Conservation (phyloP, 2,329 filamentous ascomycete genomes). For the Alternaria angustiovoidea region DNA sequence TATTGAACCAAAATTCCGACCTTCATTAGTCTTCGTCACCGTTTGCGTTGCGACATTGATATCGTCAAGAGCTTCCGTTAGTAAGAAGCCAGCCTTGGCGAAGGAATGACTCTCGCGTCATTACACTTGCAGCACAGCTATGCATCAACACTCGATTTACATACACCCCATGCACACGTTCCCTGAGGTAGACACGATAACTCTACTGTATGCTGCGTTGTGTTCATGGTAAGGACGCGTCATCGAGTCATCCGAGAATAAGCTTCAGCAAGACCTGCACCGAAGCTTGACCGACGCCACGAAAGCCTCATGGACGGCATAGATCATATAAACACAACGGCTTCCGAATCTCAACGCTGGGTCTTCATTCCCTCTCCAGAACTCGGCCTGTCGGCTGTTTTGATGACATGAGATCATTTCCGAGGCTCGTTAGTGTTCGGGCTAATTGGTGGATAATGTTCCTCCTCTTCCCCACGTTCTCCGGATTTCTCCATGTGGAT, state of each 20-base stretch:
- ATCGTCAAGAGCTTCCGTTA: neutral
- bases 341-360: neutral
- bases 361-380: neutral
- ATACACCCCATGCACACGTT: neutral
- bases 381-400: neutral
- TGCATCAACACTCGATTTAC: neutral
- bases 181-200: neutral
- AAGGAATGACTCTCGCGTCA: neutral
- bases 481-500: conserved; percentile 12
- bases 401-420: neutral
- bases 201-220: neutral
- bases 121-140: neutral
- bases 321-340: neutral
- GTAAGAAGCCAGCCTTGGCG: neutral
- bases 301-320: neutral
- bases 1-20: neutral
- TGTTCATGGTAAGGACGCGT: neutral
- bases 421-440: neutral
- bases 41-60: neutral
- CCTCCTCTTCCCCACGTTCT: conserved; percentile 23
- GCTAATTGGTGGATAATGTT: conserved; percentile 34
- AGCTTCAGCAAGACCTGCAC: conserved; percentile 5
- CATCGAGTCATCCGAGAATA: neutral
- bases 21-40: neutral
- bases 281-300: conserved; percentile 8